These are phyloP conservation scores for Drechslerella coelobrocha DNA, from an alignment of 2,329 filamentous ascomycete species.

Conservation along the genomic window DNA sequence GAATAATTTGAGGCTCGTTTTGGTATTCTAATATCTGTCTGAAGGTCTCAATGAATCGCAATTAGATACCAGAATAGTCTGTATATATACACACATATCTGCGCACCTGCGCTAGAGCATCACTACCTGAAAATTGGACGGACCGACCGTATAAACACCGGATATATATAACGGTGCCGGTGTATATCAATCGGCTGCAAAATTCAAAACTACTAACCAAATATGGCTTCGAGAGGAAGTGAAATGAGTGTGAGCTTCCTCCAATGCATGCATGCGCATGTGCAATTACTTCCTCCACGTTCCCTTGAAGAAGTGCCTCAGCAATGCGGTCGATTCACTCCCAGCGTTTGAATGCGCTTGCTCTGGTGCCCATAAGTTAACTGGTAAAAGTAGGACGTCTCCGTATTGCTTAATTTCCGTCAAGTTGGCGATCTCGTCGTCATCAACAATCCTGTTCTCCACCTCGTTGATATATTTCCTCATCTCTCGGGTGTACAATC, in stretches of 20 bases:
- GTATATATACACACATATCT: too few species aligned
- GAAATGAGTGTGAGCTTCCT: too few species aligned
- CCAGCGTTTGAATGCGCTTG: background rate
- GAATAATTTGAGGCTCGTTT: too few species aligned
- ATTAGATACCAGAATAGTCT: too few species aligned
- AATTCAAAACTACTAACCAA: background rate
- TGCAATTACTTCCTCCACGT: constrained; percentile 31
- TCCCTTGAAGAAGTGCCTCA: constrained; percentile 31
- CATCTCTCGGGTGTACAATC: constrained; percentile 22
- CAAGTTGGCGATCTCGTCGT: constrained; percentile 18
- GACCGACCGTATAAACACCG: too few species aligned
- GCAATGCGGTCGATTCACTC: background rate
- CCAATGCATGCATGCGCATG: too few species aligned
- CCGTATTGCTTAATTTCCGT: constrained; percentile 12
- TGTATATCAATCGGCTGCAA: too few species aligned
- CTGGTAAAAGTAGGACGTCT: constrained; percentile 16
- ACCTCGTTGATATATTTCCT: constrained; percentile 29
- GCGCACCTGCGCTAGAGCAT: too few species aligned
- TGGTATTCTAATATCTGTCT: too few species aligned
- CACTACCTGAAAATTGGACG: too few species aligned
- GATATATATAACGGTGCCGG: too few species aligned
- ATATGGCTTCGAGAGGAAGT: background rate
- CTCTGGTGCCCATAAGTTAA: constrained; percentile 21
- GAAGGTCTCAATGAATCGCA: too few species aligned
- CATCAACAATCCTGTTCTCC: constrained; percentile 2